Conservation (phyloP, 768 basidiomycete species). For the Collybia sp. region DNA sequence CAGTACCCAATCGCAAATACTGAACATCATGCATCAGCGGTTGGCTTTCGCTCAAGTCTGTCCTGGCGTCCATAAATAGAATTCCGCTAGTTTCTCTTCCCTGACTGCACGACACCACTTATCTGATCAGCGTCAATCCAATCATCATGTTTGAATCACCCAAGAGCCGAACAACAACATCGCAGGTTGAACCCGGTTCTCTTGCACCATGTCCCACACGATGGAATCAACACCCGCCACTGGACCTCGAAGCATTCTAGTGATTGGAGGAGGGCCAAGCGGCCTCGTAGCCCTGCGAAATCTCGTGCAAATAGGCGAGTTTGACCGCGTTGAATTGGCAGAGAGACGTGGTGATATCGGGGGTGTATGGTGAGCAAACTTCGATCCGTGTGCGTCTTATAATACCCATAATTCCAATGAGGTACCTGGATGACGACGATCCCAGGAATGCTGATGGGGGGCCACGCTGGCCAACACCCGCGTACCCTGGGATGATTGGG, state of each 20-base stretch:
- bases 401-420: too few relatives aligned
- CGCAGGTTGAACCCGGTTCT: too few relatives aligned
- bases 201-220: too few relatives aligned
- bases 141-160: too few relatives aligned
- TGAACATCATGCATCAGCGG: too few relatives aligned
- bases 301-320: conserved; percentile 32
- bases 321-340: conserved; percentile 38
- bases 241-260: conserved; percentile 27
- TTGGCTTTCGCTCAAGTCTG: too few relatives aligned
- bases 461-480: conserved; percentile 41
- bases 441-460: not conserved
- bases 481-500: conserved; percentile 43
- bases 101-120: too few relatives aligned
- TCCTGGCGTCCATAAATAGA: too few relatives aligned
- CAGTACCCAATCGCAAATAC: too few relatives aligned
- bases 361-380: conserved; percentile 38
- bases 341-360: conserved; percentile 46
- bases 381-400: not conserved
- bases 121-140: too few relatives aligned
- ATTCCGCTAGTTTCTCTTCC: not conserved
- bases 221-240: not conserved
- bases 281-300: conserved; percentile 49
- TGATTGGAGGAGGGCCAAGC: conserved; percentile 44
- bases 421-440: not conserved
- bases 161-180: too few relatives aligned